Conservation (phyloP, 768 basidiomycete species). For the Collybia mongolica region DNA sequence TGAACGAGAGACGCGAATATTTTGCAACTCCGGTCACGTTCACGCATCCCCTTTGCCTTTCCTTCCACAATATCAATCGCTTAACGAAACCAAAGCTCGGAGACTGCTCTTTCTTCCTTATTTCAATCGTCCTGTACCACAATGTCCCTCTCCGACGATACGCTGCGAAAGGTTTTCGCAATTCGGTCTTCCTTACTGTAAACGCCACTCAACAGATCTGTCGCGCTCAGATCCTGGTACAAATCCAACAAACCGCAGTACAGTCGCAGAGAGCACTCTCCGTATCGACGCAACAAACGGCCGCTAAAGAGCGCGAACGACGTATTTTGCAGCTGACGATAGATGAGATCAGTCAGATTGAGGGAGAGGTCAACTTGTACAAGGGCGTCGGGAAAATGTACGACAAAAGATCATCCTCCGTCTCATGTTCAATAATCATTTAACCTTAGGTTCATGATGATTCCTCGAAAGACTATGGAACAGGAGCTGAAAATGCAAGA, state of each 20-base stretch:
- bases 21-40: conserved; percentile 31
- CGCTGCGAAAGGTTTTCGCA: conserved; percentile 57
- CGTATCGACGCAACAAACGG: conserved; percentile 70
- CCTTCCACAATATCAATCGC: background rate
- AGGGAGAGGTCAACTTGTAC: conserved; percentile 79
- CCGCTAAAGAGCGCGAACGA: conserved; percentile 84
- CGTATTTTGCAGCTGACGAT: conserved; percentile 89
- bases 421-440: background rate
- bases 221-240: conserved; percentile 72
- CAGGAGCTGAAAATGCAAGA: conserved; percentile 71
- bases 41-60: conserved; percentile 1
- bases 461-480: conserved; percentile 80
- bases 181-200: conserved; percentile 9
- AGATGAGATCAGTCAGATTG: conserved; percentile 72
- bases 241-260: conserved; percentile 90
- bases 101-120: background rate
- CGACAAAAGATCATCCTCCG: conserved; percentile 14
- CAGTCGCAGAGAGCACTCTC: conserved; percentile 80
- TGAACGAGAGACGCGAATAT: conserved; percentile 19
- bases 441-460: conserved; percentile 79
- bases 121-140: conserved; percentile 1
- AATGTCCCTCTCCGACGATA: conserved; percentile 27
- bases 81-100: too few species aligned
- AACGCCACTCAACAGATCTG: conserved; percentile 17
- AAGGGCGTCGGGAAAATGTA: conserved; percentile 97